A percentile compares a stretch with the other conserved stretches of the same genome.
Evolutionary conservation across 495 filamentous ascomycete genomes (phyloP).

Genomic region (Penicillium atrosanguineum): DNA sequence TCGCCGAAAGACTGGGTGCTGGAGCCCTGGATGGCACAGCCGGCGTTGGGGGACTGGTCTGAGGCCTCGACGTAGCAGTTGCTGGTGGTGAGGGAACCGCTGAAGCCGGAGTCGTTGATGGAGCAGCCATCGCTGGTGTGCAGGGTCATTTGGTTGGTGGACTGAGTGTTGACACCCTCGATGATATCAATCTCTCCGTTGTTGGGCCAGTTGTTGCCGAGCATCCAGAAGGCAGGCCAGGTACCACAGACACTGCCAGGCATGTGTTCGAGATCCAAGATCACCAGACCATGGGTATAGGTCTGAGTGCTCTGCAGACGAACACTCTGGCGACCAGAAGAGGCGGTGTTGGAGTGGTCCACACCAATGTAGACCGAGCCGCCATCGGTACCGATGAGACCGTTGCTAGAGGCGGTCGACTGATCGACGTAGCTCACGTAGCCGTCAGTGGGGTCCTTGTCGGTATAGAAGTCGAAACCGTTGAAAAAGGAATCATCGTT

Average conservation of each 20-base stretch:
- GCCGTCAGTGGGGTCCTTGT: constrained; percentile 64
- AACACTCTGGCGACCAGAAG: constrained; percentile 55
- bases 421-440: constrained; percentile 62
- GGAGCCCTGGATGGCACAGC: constrained; percentile 48
- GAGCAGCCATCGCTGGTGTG: constrained; percentile 62
- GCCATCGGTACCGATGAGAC: constrained; percentile 53
- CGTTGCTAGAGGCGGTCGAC: constrained; percentile 45
- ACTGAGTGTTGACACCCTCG: constrained; percentile 61
- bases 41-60: constrained; percentile 45
- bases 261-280: constrained; percentile 59
- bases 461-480: constrained; percentile 51
- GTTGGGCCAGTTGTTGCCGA: constrained; percentile 61
- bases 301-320: constrained; percentile 52
- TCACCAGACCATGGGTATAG: constrained; percentile 55
- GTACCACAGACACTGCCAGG: constrained; percentile 53
- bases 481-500: constrained; percentile 48
- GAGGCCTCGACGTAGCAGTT: constrained; percentile 56
- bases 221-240: constrained; percentile 60
- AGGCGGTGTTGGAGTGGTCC: constrained; percentile 31
- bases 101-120: constrained; percentile 48
- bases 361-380: constrained; percentile 46
- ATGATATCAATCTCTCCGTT: constrained; percentile 74
- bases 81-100: constrained; percentile 31
- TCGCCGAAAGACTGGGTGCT: constrained; percentile 48
- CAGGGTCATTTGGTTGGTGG: constrained; percentile 60